Evolutionary conservation across 495 filamentous ascomycete genomes (phyloP), one percentile per base, ranked within the genome.

Genomic region (Chaetomium fimeti): DNA sequence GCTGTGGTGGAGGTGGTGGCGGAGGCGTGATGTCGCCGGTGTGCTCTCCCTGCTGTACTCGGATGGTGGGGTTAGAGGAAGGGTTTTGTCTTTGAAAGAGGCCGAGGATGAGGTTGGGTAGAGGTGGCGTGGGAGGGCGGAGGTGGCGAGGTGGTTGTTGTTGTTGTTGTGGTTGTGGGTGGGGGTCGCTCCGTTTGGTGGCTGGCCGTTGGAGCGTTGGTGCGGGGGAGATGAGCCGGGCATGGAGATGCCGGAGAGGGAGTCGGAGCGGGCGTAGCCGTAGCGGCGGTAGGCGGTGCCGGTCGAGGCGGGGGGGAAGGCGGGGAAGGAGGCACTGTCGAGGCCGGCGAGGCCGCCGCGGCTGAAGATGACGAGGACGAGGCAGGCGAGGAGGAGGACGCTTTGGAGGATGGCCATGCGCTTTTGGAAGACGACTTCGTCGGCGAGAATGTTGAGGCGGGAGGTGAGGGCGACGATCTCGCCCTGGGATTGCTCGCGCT

Each of bases 391-490:
- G 2, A 98, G 85, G 20, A 98, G 83, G 11, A 94, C 82, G 61
- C 87, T 90, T 75, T 97, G 93, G 47, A 96, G 81, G 66, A 97
- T 91, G 25, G 89, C 88, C 81, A 98, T 92, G 47, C 94, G 86
- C 75, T 97, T 96, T 76, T 98, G 94, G 74, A 94, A 97, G 52
- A 97, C 88, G 24, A 98, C 82, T 74, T 98, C 94, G 66, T 98
- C 93, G 24, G 93, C 93, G 2, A 98, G 82, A 27, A 97, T 82
- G 63, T 86, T 89, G 51, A 98, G 83, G 40, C 93, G 87, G n/a
- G 84, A 73, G 66, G 84, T 89, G n/a, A 98, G 79, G 18, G 91
- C 91, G 51, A 89, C 79, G 53, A 95, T 86, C 73, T 98, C 94
- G 42, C 85, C 82, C 69, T 90, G 83, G 28, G 88, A 88, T 69